Evolutionary conservation across 208 protist genomes (phyloP), one percentile per base, ranked within the genome.

Genomic region (Wallacemonas sp.): DNA sequence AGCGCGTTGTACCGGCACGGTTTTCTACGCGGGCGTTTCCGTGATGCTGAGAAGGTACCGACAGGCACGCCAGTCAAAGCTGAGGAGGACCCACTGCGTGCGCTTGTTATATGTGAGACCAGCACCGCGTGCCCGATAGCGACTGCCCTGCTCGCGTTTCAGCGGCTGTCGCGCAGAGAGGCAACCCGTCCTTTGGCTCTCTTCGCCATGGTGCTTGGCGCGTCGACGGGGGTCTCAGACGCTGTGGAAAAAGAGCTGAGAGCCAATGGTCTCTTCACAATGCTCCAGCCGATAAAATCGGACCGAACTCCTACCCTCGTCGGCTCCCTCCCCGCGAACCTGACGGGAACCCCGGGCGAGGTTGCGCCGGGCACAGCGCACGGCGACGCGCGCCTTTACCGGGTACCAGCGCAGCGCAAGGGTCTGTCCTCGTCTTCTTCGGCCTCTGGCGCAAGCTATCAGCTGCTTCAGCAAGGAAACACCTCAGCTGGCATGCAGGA

Each of bases 191-290:
- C n/a, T 3, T 32, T 57, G 12, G 50, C 29, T 4, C n/a, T 57
- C 32, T 67, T 71, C 53, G 59, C 65, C 17, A 26, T 68, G 13
- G 52, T 66, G 2, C 66, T 68, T 29, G 65, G 58, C 17, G 44
- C 42, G 24, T n/a, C 36, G 0, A 30, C 45, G 3, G 30, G 46
- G 27, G 42, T 65, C 13, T 4, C 50, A 6, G n/a, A 22, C 2
- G 36, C 59, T 4, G 24, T 68, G 21, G 65, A 68, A 60, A 37
- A 13, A 8, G 71, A 66, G 42, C 27, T 66, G 34, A 21, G 50
- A 0, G 50, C 50, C 4, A 57, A 57, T 32, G 50, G 50, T 26
- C 30, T 38, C 29, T 57, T 57, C 50, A 57, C 50, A 15, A 13
- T 39, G 19, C 15, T 24, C 3, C 0, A n/a, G 30, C 5, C 50